These are phyloP conservation scores for Epichloe festucae DNA, from an alignment of 2,329 filamentous ascomycete species.

Conservation along the genomic window DNA sequence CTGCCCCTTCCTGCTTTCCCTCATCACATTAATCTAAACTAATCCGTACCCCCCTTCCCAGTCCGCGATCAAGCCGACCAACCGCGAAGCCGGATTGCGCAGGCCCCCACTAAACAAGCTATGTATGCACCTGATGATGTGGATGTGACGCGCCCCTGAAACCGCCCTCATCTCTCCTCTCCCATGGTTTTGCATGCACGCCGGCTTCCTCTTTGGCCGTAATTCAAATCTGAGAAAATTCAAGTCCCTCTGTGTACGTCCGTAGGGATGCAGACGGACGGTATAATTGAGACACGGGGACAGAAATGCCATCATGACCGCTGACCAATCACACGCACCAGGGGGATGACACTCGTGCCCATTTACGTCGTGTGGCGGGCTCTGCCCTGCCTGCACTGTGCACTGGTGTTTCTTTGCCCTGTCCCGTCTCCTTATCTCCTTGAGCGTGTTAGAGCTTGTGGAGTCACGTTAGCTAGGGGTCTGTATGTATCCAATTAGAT, in stretches of 20 bases:
- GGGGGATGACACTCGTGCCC: too few species aligned
- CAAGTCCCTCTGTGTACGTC: neutral
- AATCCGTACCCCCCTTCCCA: too few species aligned
- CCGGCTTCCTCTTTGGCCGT: neutral
- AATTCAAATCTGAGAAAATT: neutral
- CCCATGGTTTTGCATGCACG: neutral
- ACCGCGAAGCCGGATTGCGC: neutral
- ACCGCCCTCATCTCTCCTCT: constrained; percentile 6
- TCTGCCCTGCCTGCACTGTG: too few species aligned
- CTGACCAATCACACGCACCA: neutral
- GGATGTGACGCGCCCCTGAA: constrained; percentile 6
- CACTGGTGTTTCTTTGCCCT: neutral
- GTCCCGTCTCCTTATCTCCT: too few species aligned
- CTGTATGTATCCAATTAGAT: too few species aligned
- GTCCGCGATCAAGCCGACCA: neutral
- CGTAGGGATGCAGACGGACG: too few species aligned
- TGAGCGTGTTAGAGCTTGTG: too few species aligned
- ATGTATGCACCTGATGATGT: neutral
- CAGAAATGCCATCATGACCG: neutral
- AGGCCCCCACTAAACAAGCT: constrained; percentile 3
- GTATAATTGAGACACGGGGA: neutral
- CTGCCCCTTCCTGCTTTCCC: too few species aligned
- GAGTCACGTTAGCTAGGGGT: too few species aligned
- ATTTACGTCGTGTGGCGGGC: neutral
- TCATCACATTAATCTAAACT: too few species aligned